phyloP scores from a whole-genome alignment of 2,329 filamentous ascomycete genomes.

The Ceratocystiopsis brevicomis region DNA sequence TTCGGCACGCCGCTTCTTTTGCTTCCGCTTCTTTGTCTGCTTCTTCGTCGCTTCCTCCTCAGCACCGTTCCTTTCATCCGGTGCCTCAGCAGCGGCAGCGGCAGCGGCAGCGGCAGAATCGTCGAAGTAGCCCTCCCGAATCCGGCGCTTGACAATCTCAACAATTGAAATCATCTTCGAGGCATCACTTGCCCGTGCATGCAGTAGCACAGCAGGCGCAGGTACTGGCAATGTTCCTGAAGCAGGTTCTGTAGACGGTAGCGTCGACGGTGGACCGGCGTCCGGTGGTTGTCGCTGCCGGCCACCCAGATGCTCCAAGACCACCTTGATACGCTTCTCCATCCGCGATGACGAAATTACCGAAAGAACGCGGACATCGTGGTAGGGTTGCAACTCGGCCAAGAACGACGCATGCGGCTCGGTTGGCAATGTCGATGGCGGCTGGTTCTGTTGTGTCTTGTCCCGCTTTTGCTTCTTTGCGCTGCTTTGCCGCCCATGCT shows the following conservation, averaged over 20 bases:
- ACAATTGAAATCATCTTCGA: slow-evolving; percentile 49
- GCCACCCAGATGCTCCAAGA: slow-evolving; percentile 24
- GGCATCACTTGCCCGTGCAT: slow-evolving; percentile 30
- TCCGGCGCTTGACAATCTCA: slow-evolving; percentile 43
- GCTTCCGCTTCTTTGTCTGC: not conserved
- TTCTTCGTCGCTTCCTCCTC: slow-evolving; percentile 14
- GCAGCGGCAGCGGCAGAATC: not conserved
- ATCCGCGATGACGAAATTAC: slow-evolving; percentile 44
- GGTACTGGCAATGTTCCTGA: slow-evolving; percentile 1
- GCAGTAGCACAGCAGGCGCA: slow-evolving; percentile 24
- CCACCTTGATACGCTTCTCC: slow-evolving; percentile 29
- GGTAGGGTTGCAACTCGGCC: slow-evolving; percentile 24
- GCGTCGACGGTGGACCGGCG: too few species aligned
- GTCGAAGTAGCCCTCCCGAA: slow-evolving; percentile 20
- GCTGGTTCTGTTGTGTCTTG: slow-evolving; percentile 12
- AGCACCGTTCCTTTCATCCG: too few species aligned
- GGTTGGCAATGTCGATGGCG: slow-evolving; percentile 13
- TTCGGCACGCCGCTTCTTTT: not conserved
- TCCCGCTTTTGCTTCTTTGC: slow-evolving; percentile 10
- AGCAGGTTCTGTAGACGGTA: not conserved
- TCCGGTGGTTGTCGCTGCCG: slow-evolving; percentile 4
- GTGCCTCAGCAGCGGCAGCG: not conserved
- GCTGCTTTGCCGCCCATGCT: not conserved
- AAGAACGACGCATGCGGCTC: slow-evolving; percentile 24
- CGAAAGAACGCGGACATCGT: slow-evolving; percentile 31